Conservation (phyloP, 2,329 filamentous ascomycete genomes). For the Colletotrichum falcatum region DNA sequence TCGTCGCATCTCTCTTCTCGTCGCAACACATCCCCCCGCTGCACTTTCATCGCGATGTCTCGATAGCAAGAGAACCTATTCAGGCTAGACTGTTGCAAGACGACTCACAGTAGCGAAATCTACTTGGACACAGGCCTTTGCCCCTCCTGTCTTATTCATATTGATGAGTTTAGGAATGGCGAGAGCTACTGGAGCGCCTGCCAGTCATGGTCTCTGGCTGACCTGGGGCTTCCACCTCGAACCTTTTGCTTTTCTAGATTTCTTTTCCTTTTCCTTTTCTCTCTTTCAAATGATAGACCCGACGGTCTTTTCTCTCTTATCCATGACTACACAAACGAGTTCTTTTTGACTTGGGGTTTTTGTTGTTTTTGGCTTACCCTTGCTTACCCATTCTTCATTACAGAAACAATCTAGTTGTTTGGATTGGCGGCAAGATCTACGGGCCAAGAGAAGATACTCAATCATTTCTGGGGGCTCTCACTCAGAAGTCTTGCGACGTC, state of each 20-base stretch:
- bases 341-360: not conserved
- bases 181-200: not conserved
- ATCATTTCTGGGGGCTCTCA: not conserved
- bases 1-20: not conserved
- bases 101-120: not conserved
- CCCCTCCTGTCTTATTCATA: too few species aligned
- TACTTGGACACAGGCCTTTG: not conserved
- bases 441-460: not conserved
- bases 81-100: not conserved
- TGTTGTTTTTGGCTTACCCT: not conserved
- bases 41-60: not conserved
- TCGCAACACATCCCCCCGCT: not conserved
- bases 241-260: not conserved
- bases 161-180: not conserved
- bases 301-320: not conserved
- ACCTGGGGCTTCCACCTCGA: not conserved
- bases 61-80: not conserved
- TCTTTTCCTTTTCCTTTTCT: not conserved
- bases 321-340: not conserved
- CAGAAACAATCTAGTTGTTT: conserved; percentile 13
- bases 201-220: not conserved
- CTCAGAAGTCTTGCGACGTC: not conserved
- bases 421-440: not conserved
- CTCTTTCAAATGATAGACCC: not conserved
- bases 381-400: conserved; percentile 8